Evolutionary conservation across 2,329 filamentous ascomycete species (phyloP).

Genomic region (Colletotrichum costaricense): DNA sequence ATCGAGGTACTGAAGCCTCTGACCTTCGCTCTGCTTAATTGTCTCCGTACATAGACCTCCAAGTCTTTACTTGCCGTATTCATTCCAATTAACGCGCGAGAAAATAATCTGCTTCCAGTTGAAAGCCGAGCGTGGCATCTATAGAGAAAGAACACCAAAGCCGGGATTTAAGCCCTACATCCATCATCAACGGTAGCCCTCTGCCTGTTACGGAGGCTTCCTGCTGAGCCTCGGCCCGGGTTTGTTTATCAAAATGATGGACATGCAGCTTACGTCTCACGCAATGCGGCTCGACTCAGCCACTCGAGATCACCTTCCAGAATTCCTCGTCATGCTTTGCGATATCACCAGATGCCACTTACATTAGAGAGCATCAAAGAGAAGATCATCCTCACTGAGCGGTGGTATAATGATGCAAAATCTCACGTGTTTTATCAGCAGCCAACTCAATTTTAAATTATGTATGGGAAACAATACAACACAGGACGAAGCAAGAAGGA

Average conservation of each 20-base stretch:
- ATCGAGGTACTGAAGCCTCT: not conserved
- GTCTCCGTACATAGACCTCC: not conserved
- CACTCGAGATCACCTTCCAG: slow-evolving; percentile 32
- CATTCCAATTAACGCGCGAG: not conserved
- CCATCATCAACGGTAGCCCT: slow-evolving; percentile 38
- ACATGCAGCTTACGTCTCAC: not conserved
- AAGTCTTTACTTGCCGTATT: slow-evolving; percentile 1
- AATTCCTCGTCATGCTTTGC: slow-evolving; percentile 41
- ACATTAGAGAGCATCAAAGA: slow-evolving; percentile 37
- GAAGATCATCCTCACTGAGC: too few relatives aligned
- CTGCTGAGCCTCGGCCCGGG: not conserved
- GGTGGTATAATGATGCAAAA: too few relatives aligned
- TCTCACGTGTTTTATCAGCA: too few relatives aligned
- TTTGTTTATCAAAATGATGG: not conserved
- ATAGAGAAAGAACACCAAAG: not conserved
- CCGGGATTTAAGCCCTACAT: not conserved
- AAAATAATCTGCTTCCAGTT: too few relatives aligned
- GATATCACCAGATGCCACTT: slow-evolving; percentile 44
- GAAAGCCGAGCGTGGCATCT: not conserved
- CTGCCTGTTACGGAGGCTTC: slow-evolving; percentile 34
- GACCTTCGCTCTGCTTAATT: not conserved
- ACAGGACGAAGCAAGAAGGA: too few relatives aligned
- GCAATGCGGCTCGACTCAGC: slow-evolving; percentile 27
- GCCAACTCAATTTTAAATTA: too few relatives aligned
- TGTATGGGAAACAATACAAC: slow-evolving; percentile 38